A percentile compares a stretch with the other conserved stretches of the same genome.
phyloP scores from a whole-genome alignment of 192 early-diverging fungal genomes.

The Mortierella antarctica region DNA sequence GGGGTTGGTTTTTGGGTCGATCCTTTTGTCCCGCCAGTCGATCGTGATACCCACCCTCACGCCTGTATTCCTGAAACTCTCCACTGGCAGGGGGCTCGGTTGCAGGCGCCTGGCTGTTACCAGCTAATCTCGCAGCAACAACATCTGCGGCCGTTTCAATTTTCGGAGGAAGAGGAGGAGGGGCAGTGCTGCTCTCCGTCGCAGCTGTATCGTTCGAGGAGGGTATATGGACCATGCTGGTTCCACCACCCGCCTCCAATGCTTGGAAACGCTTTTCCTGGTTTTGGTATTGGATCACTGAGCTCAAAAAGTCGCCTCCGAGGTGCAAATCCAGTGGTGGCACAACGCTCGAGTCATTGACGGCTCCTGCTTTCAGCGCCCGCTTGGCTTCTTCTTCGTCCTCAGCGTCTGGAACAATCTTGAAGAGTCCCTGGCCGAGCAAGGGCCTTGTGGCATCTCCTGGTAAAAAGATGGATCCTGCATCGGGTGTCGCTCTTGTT shows the following conservation, averaged over 20 bases:
- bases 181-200: too few relatives aligned
- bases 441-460: conserved; percentile 37
- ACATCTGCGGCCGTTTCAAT: too few relatives aligned
- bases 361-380: not conserved
- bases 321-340: conserved; percentile 26
- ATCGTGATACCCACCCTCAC: conserved; percentile 12
- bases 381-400: conserved; percentile 33
- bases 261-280: conserved; percentile 34
- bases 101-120: too few relatives aligned
- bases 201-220: too few relatives aligned
- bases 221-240: not conserved
- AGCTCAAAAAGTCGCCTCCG: conserved; percentile 32
- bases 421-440: conserved; percentile 44
- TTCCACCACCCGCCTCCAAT: not conserved
- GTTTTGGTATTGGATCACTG: conserved; percentile 31
- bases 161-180: too few relatives aligned
- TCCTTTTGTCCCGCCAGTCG: conserved; percentile 13
- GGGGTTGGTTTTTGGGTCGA: conserved; percentile 3
- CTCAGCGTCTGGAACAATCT: conserved; percentile 47
- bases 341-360: not conserved
- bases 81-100: too few relatives aligned
- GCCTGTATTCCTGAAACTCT: too few relatives aligned
- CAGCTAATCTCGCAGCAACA: too few relatives aligned
- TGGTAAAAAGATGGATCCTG: conserved; percentile 21
- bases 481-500: conserved; percentile 6